Base-by-base conservation (phyloP, 1,284 basidiomycete species). In the Pseudozyma pruni region DNA sequence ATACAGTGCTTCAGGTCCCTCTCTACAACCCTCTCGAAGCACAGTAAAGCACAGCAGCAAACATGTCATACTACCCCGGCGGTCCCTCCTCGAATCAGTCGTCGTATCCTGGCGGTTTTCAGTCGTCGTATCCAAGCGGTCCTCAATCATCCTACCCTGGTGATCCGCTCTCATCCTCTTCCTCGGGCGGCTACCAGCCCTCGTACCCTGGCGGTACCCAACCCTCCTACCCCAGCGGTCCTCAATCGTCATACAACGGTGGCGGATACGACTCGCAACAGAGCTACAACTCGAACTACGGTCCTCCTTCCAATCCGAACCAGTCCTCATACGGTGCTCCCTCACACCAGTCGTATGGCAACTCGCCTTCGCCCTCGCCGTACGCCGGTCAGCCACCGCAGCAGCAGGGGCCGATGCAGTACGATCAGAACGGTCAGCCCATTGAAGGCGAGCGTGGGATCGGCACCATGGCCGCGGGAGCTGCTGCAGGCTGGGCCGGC, bases 391-490 rank as follows among this genome's bases (percentile, higher is more conserved):
- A 48, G 25, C 37, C 48, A 16, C 46, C 44, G 29, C 55, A 62
- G 13, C 59, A 63, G 29, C 68, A 62, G 39, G 51, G 51, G 2
- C 74, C 56, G 0, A 43, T 48, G 47, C 74, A 72, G 38, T 76
- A 76, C 60, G 75, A 78, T 32, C 59, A 67, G 46, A 39, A 73
- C 38, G 76, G 76, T 35, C 68, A 77, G 32, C 75, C 75, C 6
- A 38, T 75, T 34, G 61, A 61, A 2, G 76, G 74, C 46, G 76
- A 78, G 35, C 64, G 76, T 14, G 76, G 76, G 4, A 20, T 78
- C 1, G 76, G 76, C 22, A 78, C 76, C 17, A 78, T 78, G 76
- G 75, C 73, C 4, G 46, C 67, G 11, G 76, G 74, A 31, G 74
- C 66, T 3, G 62, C 64, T 13, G 75, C 69, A 0, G 76, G 74